Conservation (phyloP, 176 grass and related monocot species). For the Luzula sylvatica region DNA sequence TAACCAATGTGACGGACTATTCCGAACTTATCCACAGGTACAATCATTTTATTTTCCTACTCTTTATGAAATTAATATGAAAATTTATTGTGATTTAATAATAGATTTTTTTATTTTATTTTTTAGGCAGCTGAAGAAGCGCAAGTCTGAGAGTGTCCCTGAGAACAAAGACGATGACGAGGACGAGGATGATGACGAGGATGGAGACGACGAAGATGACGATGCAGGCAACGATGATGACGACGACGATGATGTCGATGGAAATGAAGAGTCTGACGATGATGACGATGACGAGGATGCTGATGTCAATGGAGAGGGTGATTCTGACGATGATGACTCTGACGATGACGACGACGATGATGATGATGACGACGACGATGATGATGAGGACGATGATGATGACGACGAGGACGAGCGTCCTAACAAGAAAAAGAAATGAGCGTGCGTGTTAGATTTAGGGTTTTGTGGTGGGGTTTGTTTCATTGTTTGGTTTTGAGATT, state of each 20-base stretch:
- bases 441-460: slow-evolving; percentile 18
- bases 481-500: not conserved
- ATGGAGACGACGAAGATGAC: slow-evolving; percentile 36
- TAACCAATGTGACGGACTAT: not conserved
- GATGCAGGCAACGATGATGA: slow-evolving; percentile 31
- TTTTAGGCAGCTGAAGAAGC: slow-evolving; percentile 42
- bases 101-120: not conserved
- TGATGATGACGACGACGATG: slow-evolving; percentile 31
- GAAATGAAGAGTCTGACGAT: slow-evolving; percentile 34
- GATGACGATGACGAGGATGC: slow-evolving; percentile 42
- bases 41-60: not conserved
- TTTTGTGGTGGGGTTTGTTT: slow-evolving; percentile 11
- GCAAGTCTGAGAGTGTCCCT: slow-evolving; percentile 26
- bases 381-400: slow-evolving; percentile 23
- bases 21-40: slow-evolving; percentile 15
- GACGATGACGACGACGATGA: slow-evolving; percentile 25
- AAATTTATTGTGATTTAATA: not conserved
- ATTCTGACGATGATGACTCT: slow-evolving; percentile 27
- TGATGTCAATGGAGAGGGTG: slow-evolving; percentile 49
- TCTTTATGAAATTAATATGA: not conserved
- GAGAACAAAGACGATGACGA: slow-evolving; percentile 65
- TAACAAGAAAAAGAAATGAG: slow-evolving; percentile 88
- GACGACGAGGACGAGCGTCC: slow-evolving; percentile 62
- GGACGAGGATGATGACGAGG: slow-evolving; percentile 32
- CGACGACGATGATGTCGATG: slow-evolving; percentile 37